These are phyloP conservation scores for Trifolium fragiferum DNA, from an alignment of 306 rosid genomes.

Conservation along the genomic window DNA sequence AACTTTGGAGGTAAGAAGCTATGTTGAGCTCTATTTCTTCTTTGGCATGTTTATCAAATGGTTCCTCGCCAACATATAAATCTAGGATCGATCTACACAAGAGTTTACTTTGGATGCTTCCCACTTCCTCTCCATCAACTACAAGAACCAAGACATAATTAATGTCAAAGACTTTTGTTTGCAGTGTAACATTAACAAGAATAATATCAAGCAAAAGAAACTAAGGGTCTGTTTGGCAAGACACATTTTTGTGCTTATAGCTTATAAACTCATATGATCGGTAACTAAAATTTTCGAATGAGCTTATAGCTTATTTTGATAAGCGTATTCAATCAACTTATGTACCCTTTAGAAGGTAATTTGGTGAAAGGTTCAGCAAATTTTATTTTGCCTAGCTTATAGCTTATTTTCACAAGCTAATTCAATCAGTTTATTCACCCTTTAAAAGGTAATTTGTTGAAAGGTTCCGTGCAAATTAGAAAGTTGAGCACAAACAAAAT, in stretches of 20 bases:
- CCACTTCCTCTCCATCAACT: conserved; percentile 96
- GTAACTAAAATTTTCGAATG: too few relatives aligned
- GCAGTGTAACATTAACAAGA: neutral
- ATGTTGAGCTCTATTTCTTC: conserved; percentile 70
- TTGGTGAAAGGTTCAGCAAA: too few relatives aligned
- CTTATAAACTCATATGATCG: too few relatives aligned
- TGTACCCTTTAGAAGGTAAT: too few relatives aligned
- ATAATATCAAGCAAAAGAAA: neutral
- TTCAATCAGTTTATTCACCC: too few relatives aligned
- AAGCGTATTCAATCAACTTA: too few relatives aligned
- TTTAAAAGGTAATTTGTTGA: too few relatives aligned
- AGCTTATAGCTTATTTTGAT: too few relatives aligned
- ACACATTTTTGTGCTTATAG: neutral
- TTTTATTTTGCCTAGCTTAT: too few relatives aligned
- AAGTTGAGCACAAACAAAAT: conserved; percentile 11
- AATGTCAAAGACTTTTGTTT: conserved; percentile 25
- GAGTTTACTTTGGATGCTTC: conserved; percentile 83
- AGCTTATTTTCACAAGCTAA: too few relatives aligned
- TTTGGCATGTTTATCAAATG: conserved; percentile 88
- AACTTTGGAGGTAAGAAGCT: conserved; percentile 58
- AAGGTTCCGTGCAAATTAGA: neutral
- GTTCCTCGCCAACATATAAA: conserved; percentile 83
- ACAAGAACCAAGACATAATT: conserved; percentile 35
- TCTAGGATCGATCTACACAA: conserved; percentile 79
- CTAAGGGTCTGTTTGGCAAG: neutral